Percentiles rank a stretch among this genome's conserved stretches.
These are phyloP conservation scores for Colletotrichum musicola DNA, from an alignment of 2,329 filamentous ascomycete genomes.

Conservation along the genomic window DNA sequence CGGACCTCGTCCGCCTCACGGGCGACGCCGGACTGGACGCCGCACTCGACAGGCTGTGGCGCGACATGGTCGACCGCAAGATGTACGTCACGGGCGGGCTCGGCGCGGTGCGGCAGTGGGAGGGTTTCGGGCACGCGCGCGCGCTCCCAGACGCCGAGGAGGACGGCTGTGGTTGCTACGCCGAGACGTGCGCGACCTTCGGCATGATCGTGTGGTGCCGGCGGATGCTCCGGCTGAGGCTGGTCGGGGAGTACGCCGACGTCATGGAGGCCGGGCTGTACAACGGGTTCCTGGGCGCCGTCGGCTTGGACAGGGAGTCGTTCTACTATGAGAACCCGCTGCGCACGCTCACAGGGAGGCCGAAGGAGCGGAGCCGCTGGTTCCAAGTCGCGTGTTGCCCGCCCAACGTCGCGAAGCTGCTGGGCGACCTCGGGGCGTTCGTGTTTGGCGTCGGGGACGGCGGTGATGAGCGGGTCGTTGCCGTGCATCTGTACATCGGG, in stretches of 20 bases:
- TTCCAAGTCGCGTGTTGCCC: conserved; percentile 26
- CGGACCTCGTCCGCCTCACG: conserved; percentile 60
- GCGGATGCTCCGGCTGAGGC: conserved; percentile 11
- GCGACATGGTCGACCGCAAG: conserved; percentile 71
- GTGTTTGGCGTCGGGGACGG: neutral
- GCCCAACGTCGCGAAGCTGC: conserved; percentile 21
- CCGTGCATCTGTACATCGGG: conserved; percentile 12
- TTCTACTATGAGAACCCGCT: conserved; percentile 30
- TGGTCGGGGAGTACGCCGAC: conserved; percentile 11
- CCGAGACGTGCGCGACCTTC: conserved; percentile 26
- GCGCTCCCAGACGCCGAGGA: conserved; percentile 9
- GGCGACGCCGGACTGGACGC: conserved; percentile 47
- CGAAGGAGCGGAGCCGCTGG: conserved; percentile 22
- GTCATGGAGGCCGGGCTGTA: conserved; percentile 17
- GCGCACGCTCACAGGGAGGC: conserved; percentile 6
- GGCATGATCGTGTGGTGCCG: conserved; percentile 21
- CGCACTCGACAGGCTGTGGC: conserved; percentile 64
- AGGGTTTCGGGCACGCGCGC: conserved; percentile 6
- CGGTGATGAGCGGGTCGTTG: neutral
- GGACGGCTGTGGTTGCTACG: conserved; percentile 19
- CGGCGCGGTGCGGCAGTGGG: conserved; percentile 52
- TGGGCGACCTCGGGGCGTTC: conserved; percentile 21
- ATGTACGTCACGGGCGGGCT: conserved; percentile 74
- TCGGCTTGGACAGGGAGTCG: conserved; percentile 17
- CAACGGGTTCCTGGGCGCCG: conserved; percentile 20